phyloP scores from a whole-genome alignment of 2,329 filamentous ascomycete genomes.

The Herpotrichia juniperi region DNA sequence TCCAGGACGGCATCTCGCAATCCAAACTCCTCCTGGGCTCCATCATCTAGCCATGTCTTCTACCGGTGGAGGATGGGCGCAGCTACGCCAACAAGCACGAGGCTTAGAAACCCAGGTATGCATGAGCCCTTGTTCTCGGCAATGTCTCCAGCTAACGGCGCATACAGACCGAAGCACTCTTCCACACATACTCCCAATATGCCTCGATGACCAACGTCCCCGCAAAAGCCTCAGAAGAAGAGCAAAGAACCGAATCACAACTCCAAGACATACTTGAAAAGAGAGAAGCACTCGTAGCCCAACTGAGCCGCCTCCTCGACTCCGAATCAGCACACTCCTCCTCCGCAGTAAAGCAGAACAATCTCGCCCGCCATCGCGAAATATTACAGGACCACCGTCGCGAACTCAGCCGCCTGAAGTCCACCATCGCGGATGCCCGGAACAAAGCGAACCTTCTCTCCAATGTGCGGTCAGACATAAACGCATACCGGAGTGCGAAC shows the following conservation, averaged over 20 bases:
- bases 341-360: slow-evolving; percentile 96
- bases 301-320: slow-evolving; percentile 88
- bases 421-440: slow-evolving; percentile 76
- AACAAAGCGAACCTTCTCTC: slow-evolving; percentile 88
- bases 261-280: slow-evolving; percentile 84
- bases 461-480: slow-evolving; percentile 90
- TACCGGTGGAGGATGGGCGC: slow-evolving; percentile 73
- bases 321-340: slow-evolving; percentile 86
- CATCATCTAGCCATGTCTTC: slow-evolving; percentile 40
- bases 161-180: slow-evolving; percentile 77
- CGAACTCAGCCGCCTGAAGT: slow-evolving; percentile 77
- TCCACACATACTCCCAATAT: slow-evolving; percentile 90
- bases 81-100: slow-evolving; percentile 90
- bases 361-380: slow-evolving; percentile 88
- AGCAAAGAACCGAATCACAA: slow-evolving; percentile 77
- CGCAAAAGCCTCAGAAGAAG: slow-evolving; percentile 83
- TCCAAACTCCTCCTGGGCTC: not conserved
- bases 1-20: slow-evolving; percentile 1
- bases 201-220: slow-evolving; percentile 80
- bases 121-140: slow-evolving; percentile 12
- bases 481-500: slow-evolving; percentile 82
- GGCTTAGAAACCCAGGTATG: slow-evolving; percentile 86
- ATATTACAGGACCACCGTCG: slow-evolving; percentile 85
- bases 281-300: slow-evolving; percentile 81
- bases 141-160: slow-evolving; percentile 28